Conservation (phyloP, 176 grass and related monocot genomes). For the Cocos nucifera region DNA sequence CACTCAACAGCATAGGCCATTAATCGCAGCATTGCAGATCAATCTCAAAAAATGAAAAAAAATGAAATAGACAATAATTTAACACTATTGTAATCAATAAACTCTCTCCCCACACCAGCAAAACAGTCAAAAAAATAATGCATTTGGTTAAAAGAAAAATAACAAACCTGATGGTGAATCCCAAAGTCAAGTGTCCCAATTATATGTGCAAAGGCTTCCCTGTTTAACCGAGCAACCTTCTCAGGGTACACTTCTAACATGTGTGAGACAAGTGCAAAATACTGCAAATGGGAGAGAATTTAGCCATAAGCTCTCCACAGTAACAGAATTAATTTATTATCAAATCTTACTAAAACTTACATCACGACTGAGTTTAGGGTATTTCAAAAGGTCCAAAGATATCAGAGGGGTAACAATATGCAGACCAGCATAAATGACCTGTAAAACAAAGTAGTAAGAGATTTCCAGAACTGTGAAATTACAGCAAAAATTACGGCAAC, state of each 20-base stretch:
- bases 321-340: constrained; percentile 2
- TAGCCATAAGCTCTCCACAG: constrained; percentile 1
- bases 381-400: constrained; percentile 96
- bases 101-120: too few relatives aligned
- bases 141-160: constrained; percentile 7
- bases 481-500: constrained; percentile 4
- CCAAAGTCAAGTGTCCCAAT: constrained; percentile 75
- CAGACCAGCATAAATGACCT: constrained; percentile 94
- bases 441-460: constrained; percentile 25
- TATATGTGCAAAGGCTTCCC: constrained; percentile 76
- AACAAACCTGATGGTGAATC: constrained; percentile 63
- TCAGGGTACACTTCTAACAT: constrained; percentile 97
- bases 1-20: too few relatives aligned
- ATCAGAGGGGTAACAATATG: constrained; percentile 95
- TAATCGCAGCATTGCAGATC: too few relatives aligned
- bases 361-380: constrained; percentile 93
- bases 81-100: too few relatives aligned
- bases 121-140: too few relatives aligned
- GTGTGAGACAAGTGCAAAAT: constrained; percentile 86
- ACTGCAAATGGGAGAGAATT: constrained; percentile 45
- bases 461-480: background rate
- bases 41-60: too few relatives aligned
- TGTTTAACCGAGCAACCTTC: constrained; percentile 86
- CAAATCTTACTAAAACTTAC: constrained; percentile 37
- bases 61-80: too few relatives aligned